These are phyloP conservation scores for Rosellinia necatrix DNA, from an alignment of 2,329 filamentous ascomycete genomes.

Conservation along the genomic window DNA sequence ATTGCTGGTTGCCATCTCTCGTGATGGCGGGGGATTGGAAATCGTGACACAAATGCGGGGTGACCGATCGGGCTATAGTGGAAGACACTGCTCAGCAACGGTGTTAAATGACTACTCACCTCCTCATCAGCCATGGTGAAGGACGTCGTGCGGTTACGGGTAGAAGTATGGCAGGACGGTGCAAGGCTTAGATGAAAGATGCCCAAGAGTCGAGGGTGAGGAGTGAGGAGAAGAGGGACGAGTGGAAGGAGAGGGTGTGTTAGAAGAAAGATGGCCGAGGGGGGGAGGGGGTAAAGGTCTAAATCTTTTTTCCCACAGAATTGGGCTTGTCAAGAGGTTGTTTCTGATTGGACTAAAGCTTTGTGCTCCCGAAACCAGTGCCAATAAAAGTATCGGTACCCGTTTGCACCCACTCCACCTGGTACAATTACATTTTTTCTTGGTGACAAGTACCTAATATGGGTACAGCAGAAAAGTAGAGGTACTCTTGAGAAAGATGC, in stretches of 20 bases:
- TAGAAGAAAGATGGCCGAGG: conserved; percentile 21
- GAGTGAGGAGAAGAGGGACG: conserved; percentile 23
- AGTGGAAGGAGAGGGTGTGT: conserved; percentile 24
- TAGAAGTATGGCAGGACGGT: conserved; percentile 12
- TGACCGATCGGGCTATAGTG: conserved; percentile 17
- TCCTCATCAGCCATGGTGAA: conserved; percentile 63
- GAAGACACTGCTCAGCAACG: conserved; percentile 1
- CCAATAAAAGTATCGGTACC: too few relatives aligned
- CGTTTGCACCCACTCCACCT: too few relatives aligned
- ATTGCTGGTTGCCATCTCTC: conserved; percentile 14
- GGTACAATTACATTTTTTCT: too few relatives aligned
- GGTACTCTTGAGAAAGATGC: too few relatives aligned
- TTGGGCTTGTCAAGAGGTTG: conserved; percentile 19
- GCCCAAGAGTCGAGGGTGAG: conserved; percentile 33
- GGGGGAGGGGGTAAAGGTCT: conserved; percentile 25
- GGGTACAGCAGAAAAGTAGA: too few relatives aligned
- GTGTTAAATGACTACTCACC: conserved; percentile 47
- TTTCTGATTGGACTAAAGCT: conserved; percentile 21
- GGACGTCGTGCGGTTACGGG: conserved; percentile 41
- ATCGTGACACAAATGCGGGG: conserved; percentile 32
- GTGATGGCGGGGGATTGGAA: conserved; percentile 22
- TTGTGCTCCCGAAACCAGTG: conserved; percentile 4
- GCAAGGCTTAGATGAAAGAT: conserved; percentile 33
- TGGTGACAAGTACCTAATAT: too few relatives aligned
- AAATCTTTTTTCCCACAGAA: conserved; percentile 27